phyloP scores from a whole-genome alignment of 2,329 filamentous ascomycete genomes.

The Diaporthe caulivora region DNA sequence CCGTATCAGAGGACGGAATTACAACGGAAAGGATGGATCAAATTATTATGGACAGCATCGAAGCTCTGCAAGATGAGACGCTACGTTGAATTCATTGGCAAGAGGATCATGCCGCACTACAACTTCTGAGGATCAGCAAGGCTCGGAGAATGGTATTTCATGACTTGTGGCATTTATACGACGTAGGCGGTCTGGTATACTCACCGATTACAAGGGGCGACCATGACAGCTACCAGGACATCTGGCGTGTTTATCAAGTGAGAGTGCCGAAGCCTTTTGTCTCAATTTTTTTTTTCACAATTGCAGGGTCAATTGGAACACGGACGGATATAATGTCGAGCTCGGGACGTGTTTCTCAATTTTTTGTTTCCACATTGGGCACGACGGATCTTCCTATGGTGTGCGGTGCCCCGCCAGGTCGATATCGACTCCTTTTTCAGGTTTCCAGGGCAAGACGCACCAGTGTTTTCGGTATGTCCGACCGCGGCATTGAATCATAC shows the following conservation, averaged over 20 bases:
- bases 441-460: too few species aligned
- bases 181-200: constrained; percentile 18
- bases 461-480: too few species aligned
- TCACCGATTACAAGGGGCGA: background rate
- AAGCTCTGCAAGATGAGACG: constrained; percentile 29
- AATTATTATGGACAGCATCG: constrained; percentile 13
- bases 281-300: background rate
- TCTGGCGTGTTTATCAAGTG: constrained; percentile 4
- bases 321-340: background rate
- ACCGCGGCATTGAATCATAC: too few species aligned
- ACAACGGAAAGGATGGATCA: background rate
- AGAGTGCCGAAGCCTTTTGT: background rate
- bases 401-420: constrained; percentile 6
- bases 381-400: constrained; percentile 12
- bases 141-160: constrained; percentile 1
- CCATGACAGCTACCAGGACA: background rate
- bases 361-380: constrained; percentile 17
- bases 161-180: constrained; percentile 19
- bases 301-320: background rate
- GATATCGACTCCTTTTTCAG: background rate
- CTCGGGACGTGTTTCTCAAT: background rate
- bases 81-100: constrained; percentile 24
- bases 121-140: background rate
- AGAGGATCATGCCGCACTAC: constrained; percentile 8
- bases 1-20: background rate